These are phyloP conservation scores for Rhodotorula babjevae DNA, from an alignment of 768 basidiomycete species.

Conservation along the genomic window DNA sequence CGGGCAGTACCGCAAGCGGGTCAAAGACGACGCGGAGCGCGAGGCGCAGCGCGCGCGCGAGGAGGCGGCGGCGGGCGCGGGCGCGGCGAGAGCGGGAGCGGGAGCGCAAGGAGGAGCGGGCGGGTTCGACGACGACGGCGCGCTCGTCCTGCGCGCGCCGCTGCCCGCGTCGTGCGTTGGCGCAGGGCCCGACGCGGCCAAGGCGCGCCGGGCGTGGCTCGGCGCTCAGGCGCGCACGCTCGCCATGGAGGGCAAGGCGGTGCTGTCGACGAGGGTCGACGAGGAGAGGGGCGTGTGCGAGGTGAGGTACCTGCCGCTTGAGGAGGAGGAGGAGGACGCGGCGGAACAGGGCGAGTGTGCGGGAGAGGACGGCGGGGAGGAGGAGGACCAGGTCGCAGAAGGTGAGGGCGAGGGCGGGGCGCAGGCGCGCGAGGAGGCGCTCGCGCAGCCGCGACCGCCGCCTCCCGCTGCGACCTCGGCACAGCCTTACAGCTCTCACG, in stretches of 20 bases:
- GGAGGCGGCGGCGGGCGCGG: no score
- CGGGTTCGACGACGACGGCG: neutral
- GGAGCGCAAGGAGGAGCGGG: no score
- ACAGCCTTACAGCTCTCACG: no score
- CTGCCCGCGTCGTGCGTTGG: neutral
- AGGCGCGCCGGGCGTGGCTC: constrained; percentile 1
- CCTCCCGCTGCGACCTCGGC: accelerated
- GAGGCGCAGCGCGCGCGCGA: no score
- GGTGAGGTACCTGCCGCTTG: neutral
- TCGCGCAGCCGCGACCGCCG: neutral
- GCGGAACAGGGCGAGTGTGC: neutral
- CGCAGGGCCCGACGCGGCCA: neutral
- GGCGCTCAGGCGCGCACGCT: constrained; percentile 1
- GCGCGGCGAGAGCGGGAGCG: no score
- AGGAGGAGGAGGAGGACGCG: neutral
- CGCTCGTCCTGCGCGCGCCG: neutral
- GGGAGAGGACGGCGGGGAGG: neutral
- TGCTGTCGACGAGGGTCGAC: constrained; percentile 5
- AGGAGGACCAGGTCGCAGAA: neutral
- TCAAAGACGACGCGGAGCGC: no score
- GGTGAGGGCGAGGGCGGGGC: neutral
- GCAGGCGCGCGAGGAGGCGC: neutral
- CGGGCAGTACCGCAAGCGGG: no score
- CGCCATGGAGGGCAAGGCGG: constrained; percentile 8
- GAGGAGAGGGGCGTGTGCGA: no score